These are phyloP conservation scores for Torrubiella hemipterigena DNA, from an alignment of 2,329 filamentous ascomycete species.

Conservation along the genomic window DNA sequence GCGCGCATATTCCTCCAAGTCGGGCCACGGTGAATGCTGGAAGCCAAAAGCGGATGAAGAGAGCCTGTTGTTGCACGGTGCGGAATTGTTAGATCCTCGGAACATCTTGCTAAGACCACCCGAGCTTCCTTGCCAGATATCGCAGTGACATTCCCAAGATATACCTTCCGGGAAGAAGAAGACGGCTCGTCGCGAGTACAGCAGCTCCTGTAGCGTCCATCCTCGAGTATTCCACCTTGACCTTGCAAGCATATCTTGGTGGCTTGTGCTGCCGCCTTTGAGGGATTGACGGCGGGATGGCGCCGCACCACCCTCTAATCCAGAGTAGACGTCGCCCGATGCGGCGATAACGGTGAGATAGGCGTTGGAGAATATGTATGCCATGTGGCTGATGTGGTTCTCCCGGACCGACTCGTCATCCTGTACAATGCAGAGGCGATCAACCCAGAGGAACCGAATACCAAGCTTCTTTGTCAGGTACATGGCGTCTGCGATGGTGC, in stretches of 20 bases:
- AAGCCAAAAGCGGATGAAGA: slow-evolving; percentile 22
- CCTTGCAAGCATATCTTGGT: slow-evolving; percentile 24
- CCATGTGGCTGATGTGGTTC: slow-evolving; percentile 30
- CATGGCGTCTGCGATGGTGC: slow-evolving; percentile 31
- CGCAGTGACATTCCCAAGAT: slow-evolving; percentile 34
- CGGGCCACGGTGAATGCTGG: slow-evolving; percentile 29
- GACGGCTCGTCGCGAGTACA: slow-evolving; percentile 29
- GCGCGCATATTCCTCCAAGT: slow-evolving; percentile 31
- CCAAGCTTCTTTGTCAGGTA: slow-evolving; percentile 30
- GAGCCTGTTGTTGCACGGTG: slow-evolving; percentile 19
- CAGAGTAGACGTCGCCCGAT: slow-evolving; percentile 24
- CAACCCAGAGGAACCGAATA: slow-evolving; percentile 32
- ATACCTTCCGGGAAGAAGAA: slow-evolving; percentile 30
- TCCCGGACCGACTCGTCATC: slow-evolving; percentile 26
- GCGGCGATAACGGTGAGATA: slow-evolving; percentile 32
- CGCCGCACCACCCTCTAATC: slow-evolving; percentile 23
- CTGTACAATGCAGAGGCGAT: slow-evolving; percentile 32
- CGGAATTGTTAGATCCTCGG: slow-evolving; percentile 15
- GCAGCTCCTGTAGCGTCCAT: slow-evolving; percentile 30
- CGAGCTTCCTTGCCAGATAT: slow-evolving; percentile 25
- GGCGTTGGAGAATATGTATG: slow-evolving; percentile 30
- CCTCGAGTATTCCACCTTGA: slow-evolving; percentile 27
- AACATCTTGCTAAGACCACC: slow-evolving; percentile 18
- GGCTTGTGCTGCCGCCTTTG: slow-evolving; percentile 13
- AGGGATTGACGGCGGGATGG: slow-evolving; percentile 13